Evolutionary conservation across 1,284 basidiomycete species (phyloP), one percentile per base, ranked within the genome.

Genomic region (Hortiboletus rubellus): DNA sequence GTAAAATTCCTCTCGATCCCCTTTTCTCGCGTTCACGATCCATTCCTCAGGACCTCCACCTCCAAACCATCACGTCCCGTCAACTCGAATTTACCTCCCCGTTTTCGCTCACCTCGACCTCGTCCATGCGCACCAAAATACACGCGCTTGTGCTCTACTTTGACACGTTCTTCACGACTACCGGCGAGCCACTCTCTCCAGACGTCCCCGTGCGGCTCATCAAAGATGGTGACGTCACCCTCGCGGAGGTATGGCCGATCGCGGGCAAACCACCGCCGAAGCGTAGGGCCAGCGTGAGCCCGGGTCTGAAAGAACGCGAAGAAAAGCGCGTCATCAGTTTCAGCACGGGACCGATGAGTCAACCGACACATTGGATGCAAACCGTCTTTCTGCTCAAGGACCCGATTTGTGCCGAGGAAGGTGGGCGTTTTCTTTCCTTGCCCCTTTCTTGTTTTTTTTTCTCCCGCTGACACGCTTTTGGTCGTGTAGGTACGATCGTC

Each of bases 281-380:
- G 61, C 76, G 87, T 46, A 74, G 85, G 37, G 74, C 76, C 15
- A 84, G 82, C 60, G 48, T 71, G 4, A 60, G 70, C 30, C 59
- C 63, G 9, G 64, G 60, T 7, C 46, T 67, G 17, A 74, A 70
- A 60, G 68, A 77, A 60, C 66, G 74, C 54, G 76, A 76, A 57
- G 79, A 79, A 34, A 82, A 82, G 46, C 77, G 78, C 17, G 76
- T 86, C 34, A 85, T 86, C 9, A 92, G 90, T 71, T 98, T 98
- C 73, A 96, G 94, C 61, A 99, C 96, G 0, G 93, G 94, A 1
- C 94, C 96, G 6, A 75, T 76, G 65, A 92, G 91, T 60, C 84
- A 86, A 48, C 86, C 91, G 24, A 99, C 96, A n/a, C 96, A 99
- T 72, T 99, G 96, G 96, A 96, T 96, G 72, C 96, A 99, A 71